Base-by-base conservation (phyloP, 331 rosid genomes). In the Pyrus hybrid region DNA sequence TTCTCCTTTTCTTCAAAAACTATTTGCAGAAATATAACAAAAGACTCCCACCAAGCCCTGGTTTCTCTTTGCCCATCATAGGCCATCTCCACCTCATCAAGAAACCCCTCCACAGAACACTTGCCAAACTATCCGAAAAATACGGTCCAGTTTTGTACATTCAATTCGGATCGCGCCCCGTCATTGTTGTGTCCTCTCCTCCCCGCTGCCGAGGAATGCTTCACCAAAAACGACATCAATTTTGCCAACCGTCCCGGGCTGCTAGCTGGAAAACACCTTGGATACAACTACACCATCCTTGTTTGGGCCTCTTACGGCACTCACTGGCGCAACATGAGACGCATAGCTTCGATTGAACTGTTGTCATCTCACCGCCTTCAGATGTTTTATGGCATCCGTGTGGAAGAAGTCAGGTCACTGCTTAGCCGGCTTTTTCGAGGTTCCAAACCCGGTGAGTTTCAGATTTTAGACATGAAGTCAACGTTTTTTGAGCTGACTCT, bases 41-140 rank as follows among this genome's bases (percentile, higher is more conserved):
- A 57, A 53, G 58, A 5, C 82, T 79, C 77, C 86, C 86, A 23
- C 85, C 86, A 63, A 82, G 86, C 83, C 89, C 86, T 3, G 72
- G 35, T 6, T 53, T 67, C 8, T 70, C 79, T 8, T 64, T 85
- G 4, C 89, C 89, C 5, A 32, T 85, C 18, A 64, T 82, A 14
- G 86, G 89, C n/a, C 89, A 82, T 71, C 83, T 85, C 74, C 22
- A 73, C 72, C 86, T 79, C 71, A 21, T 79, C 22, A 85, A 85
- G 73, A 85, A 75, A 22, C 85, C 85, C 9, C 83, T 81, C 28
- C 84, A 73, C 63, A 70, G 76, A 53, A 58, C 83, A 13, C 80
- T 85, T 2, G 84, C 85, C 18, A 77, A 77, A 28, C 25, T 82
- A 20, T 63, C 86, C 47, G 2, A 45, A 70, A 54, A 80, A 37